Base-by-base conservation (phyloP, 306 rosid species). In the Crotalaria pallida region DNA sequence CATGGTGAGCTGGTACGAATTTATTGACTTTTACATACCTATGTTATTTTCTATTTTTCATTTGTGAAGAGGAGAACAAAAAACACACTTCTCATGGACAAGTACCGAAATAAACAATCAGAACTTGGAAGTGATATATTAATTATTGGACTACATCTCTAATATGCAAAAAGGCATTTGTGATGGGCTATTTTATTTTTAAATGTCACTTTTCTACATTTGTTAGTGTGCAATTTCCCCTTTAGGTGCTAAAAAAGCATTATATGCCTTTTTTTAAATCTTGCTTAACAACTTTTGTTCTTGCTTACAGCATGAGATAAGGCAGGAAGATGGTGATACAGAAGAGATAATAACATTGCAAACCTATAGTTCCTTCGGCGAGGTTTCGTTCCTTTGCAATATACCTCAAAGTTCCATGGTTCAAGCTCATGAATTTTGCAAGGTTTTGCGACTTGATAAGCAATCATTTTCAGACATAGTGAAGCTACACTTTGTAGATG, bases 311-410 rank as follows among this genome's bases (percentile, higher is more conserved):
- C 81, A 40, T 67, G 88, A 77, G 81, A 60, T 72, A 31, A 78
- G 72, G 29, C 73, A 23, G 33, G 88, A 80, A 66, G 86, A 72
- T 45, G 81, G 71, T 70, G 82, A 73, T 36, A 58, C 47, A 24
- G 84, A 77, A 41, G 79, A 80, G 72, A 16, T 24, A 1, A 43
- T 58, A 16, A 79, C 11, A 17, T 80, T 88, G 43, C 78, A 65
- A 22, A 70, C 65, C 5, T 51, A 75, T 56, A 65, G 81, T 75
- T 80, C 75, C 26, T 80, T 86, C 58, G 91, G 89, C 24, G 89
- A 88, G 68, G 65, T 88, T 72, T 88, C 95, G 36, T 84, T 86
- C 33, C 85, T 88, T 66, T 86, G 95, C 71, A 80, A 84, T 74
- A 69, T 69, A 58, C 85, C 83, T 80, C 89, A 86, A 58, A 72